Percentiles rank a stretch among this genome's conserved stretches.
phyloP scores from a whole-genome alignment of 805 yeast genomes.

The Candida chauliodis region DNA sequence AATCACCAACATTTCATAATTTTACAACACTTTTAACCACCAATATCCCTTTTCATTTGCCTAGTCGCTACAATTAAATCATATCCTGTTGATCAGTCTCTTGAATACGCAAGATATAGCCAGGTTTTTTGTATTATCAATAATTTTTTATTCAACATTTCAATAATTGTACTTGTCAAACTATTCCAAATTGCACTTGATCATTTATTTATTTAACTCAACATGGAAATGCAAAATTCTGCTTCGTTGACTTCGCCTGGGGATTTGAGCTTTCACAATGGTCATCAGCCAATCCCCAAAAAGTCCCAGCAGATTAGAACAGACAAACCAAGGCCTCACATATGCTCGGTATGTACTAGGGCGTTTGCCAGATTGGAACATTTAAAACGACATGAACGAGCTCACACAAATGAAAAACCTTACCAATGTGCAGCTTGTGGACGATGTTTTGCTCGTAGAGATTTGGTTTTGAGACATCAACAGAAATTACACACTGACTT shows the following conservation, averaged over 20 bases:
- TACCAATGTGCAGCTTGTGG: conserved; percentile 96
- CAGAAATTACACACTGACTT: conserved; percentile 77
- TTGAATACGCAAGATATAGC: no score
- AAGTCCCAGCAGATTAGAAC: conserved; percentile 82
- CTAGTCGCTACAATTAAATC: no score
- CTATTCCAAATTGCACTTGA: no score
- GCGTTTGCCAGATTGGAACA: conserved; percentile 96
- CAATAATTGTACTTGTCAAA: no score
- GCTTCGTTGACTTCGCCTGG: conserved; percentile 6
- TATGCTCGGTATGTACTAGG: conserved; percentile 86
- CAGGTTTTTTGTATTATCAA: no score
- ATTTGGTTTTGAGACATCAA: conserved; percentile 85
- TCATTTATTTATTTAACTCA: no score
- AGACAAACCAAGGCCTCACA: conserved; percentile 91
- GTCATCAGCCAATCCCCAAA: conserved; percentile 72
- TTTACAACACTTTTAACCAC: no score
- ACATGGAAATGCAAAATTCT: conserved; percentile 10
- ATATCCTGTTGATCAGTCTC: no score
- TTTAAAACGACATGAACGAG: conserved; percentile 86
- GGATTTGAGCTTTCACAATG: background rate
- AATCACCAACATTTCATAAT: no score
- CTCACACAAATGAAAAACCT: conserved; percentile 95
- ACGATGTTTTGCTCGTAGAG: conserved; percentile 89
- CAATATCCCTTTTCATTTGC: no score
- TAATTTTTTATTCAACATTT: background rate